Conservation (phyloP, 257 asterid genomes). For the Solanum chilense region DNA sequence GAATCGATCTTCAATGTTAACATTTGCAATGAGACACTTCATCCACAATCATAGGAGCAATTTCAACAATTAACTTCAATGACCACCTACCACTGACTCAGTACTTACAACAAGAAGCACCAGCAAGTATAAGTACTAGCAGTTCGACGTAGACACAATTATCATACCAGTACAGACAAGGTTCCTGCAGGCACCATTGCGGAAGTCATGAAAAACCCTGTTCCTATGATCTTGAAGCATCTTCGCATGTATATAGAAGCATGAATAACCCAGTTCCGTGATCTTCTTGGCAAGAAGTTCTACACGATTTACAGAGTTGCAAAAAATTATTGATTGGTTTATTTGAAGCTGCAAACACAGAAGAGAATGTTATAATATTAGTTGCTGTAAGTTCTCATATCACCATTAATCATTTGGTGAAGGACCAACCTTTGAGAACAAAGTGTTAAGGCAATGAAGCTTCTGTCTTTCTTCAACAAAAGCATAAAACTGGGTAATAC, state of each 20-base stretch:
- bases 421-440: conserved; percentile 57
- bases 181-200: conserved; percentile 94
- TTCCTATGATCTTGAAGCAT: conserved; percentile 96
- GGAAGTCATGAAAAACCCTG: conserved; percentile 88
- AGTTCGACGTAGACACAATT: not conserved
- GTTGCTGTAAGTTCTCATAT: not conserved
- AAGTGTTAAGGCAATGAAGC: conserved; percentile 81
- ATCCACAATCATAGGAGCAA: not conserved
- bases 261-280: conserved; percentile 85
- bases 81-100: not conserved
- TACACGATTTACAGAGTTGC: conserved; percentile 92
- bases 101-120: not conserved
- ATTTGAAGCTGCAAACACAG: conserved; percentile 64
- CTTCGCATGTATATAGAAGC: conserved; percentile 92
- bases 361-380: conserved; percentile 2
- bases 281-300: conserved; percentile 93
- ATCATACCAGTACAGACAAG: conserved; percentile 85
- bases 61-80: not conserved
- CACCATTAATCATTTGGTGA: not conserved
- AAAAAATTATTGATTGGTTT: conserved; percentile 83
- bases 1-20: not conserved
- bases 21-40: not conserved
- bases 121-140: not conserved
- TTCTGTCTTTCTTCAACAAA: conserved; percentile 95
- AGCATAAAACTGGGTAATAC: conserved; percentile 80